Base-by-base conservation (phyloP, 2,329 filamentous ascomycete species). In the Neophaeococcomyces aloes region DNA sequence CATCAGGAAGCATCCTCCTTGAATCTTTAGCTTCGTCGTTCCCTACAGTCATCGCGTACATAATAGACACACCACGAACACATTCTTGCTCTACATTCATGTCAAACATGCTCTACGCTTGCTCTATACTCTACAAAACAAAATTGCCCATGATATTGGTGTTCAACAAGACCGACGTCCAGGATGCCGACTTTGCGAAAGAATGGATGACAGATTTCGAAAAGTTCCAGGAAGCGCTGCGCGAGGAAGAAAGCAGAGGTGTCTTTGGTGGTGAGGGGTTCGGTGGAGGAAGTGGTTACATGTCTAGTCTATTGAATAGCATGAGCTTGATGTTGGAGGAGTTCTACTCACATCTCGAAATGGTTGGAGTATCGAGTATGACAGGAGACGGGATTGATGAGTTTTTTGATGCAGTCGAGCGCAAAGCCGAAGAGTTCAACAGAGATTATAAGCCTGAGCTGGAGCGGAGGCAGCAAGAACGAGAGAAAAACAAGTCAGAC, bases 151-250 rank as follows among this genome's bases (percentile, higher is more conserved):
- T 98, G 91, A 93, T 98, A 42, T 69, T 98, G 6, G 91, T 98
- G 8, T 96, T 98, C 73, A 98, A 98, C 72, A 98, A 98, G 70
- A 95, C 88, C 0, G 91, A 98, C 58, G 86, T 94, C 32, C 86
- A 94, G 62, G 83, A 93, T 57, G 86, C 87, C 0, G 75, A 77
- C 19, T 94, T 94, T 58, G 91, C 88, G 1, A 91, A 89, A 66
- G 87, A 96, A 60, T 98, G 93, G 91, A 98, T 98, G 91, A 94
- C 88, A 4, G 89, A 98, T 63, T 98, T 95, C 58, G 91, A 98
- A 53, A 79, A 84, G 1, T 98, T 98, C 67, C 91, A 96, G 61
- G 78, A 78, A 13, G 89, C 93, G 1, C 70, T 98, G 35, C 76
- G 78, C 38, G 69, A 76, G 19, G 91, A 96, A 58, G 86, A 95